Evolutionary conservation across 495 filamentous ascomycete species (phyloP).

Genomic region (Xanthoparmelia taractica): DNA sequence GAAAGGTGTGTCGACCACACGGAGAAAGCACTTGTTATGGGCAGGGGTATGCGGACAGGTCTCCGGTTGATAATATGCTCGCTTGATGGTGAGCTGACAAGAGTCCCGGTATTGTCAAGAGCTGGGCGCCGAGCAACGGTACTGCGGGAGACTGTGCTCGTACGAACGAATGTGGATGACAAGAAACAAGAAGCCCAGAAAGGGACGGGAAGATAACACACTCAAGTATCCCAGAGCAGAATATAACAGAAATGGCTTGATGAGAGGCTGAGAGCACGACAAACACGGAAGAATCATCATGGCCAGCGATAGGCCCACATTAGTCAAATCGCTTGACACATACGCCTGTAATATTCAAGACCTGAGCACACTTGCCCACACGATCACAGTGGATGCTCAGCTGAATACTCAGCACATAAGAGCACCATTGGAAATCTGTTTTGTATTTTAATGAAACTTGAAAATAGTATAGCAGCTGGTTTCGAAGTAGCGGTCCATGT

Average conservation of each 20-base stretch:
- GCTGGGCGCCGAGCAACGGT: background rate
- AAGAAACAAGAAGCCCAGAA: slow-evolving; percentile 9
- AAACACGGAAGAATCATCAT: background rate
- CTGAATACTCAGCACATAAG: slow-evolving; percentile 10
- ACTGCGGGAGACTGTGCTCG: slow-evolving; percentile 2
- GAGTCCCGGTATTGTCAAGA: background rate
- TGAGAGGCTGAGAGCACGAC: background rate
- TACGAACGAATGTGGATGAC: slow-evolving; percentile 11
- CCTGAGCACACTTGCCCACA: slow-evolving; percentile 3
- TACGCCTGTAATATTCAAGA: slow-evolving; percentile 4
- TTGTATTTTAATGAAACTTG: background rate
- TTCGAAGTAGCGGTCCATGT: slow-evolving; percentile 8
- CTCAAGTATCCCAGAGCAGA: background rate
- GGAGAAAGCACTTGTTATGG: background rate
- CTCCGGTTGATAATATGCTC: background rate
- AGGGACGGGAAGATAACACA: slow-evolving; percentile 8
- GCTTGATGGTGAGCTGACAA: background rate
- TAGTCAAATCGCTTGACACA: slow-evolving; percentile 7
- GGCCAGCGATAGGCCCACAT: slow-evolving; percentile 4
- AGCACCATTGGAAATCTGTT: slow-evolving; percentile 12
- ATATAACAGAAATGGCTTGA: background rate
- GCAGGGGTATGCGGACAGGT: background rate
- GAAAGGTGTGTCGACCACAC: background rate
- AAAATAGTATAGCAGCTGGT: slow-evolving; percentile 7
- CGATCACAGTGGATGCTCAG: slow-evolving; percentile 4